These are phyloP conservation scores for Nemania sp. DNA, from an alignment of 2,329 filamentous ascomycete species.

Conservation along the genomic window DNA sequence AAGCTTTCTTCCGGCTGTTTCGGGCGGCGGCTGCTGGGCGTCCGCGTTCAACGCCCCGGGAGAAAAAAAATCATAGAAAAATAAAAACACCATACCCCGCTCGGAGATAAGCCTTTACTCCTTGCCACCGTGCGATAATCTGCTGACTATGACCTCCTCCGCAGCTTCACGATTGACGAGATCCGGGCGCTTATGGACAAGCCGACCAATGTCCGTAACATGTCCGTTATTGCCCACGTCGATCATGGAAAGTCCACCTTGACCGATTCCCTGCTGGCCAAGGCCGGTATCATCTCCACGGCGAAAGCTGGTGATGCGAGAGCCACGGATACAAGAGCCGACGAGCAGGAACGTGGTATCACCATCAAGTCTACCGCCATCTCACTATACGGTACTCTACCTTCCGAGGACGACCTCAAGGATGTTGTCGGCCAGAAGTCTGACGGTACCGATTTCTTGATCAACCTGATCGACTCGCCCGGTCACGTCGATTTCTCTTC, in stretches of 20 bases:
- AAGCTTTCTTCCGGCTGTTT: neutral
- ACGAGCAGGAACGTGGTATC: conserved; percentile 99
- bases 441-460: conserved; percentile 95
- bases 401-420: conserved; percentile 87
- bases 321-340: conserved; percentile 95
- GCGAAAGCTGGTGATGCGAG: conserved; percentile 96
- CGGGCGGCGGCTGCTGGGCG: neutral
- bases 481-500: conserved; percentile 99
- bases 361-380: conserved; percentile 99
- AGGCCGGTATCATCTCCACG: conserved; percentile 98
- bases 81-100: conserved; percentile 47
- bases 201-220: conserved; percentile 86
- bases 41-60: neutral
- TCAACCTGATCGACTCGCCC: conserved; percentile 99
- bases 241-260: conserved; percentile 99
- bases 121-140: conserved; percentile 33
- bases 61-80: conserved; percentile 27
- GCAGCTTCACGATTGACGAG: conserved; percentile 98
- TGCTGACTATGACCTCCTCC: conserved; percentile 62
- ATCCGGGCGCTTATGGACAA: conserved; percentile 80
- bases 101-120: conserved; percentile 56
- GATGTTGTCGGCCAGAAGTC: conserved; percentile 91
- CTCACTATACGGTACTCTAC: conserved; percentile 91
- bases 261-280: conserved; percentile 98
- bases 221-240: conserved; percentile 99